Evolutionary conservation across 1,284 basidiomycete species (phyloP).

Genomic region (Lignosus rhinocerotis): DNA sequence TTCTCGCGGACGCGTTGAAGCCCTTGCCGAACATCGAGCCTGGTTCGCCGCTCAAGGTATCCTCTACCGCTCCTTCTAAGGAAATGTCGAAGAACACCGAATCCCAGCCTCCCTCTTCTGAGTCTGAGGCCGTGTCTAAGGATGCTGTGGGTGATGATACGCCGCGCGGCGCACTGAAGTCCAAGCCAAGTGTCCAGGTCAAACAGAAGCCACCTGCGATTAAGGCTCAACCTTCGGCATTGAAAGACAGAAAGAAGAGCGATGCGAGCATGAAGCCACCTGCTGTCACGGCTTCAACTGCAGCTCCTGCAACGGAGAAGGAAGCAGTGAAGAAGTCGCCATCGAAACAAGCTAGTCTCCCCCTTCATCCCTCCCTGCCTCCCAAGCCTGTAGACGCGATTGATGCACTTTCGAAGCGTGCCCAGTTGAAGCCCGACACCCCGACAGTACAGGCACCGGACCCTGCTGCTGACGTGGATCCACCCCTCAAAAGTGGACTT

Average conservation of each 20-base stretch:
- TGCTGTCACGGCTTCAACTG: background rate
- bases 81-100: slow-evolving; percentile 18
- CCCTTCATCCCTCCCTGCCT: slow-evolving; percentile 50
- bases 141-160: slow-evolving; percentile 7
- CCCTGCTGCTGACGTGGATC: slow-evolving; percentile 10
- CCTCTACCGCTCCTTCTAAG: slow-evolving; percentile 23
- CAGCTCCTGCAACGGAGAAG: background rate
- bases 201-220: slow-evolving; percentile 1
- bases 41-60: slow-evolving; percentile 21
- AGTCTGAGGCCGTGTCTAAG: background rate
- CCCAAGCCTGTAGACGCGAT: slow-evolving; percentile 42
- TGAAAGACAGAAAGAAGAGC: background rate
- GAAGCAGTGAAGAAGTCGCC: slow-evolving; percentile 10
- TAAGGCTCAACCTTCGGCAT: background rate
- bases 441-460: slow-evolving; percentile 9
- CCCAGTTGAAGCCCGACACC: slow-evolving; percentile 4
- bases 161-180: background rate
- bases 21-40: slow-evolving; percentile 53
- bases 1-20: slow-evolving; percentile 63
- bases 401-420: slow-evolving; percentile 19
- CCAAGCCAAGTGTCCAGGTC: background rate
- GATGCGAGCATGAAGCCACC: background rate
- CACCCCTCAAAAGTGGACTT: slow-evolving; percentile 28
- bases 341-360: slow-evolving; percentile 14
- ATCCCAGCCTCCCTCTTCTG: background rate